Evolutionary conservation across 2,329 filamentous ascomycete species (phyloP).

Genomic region (Sclerotiophoma versabilis): DNA sequence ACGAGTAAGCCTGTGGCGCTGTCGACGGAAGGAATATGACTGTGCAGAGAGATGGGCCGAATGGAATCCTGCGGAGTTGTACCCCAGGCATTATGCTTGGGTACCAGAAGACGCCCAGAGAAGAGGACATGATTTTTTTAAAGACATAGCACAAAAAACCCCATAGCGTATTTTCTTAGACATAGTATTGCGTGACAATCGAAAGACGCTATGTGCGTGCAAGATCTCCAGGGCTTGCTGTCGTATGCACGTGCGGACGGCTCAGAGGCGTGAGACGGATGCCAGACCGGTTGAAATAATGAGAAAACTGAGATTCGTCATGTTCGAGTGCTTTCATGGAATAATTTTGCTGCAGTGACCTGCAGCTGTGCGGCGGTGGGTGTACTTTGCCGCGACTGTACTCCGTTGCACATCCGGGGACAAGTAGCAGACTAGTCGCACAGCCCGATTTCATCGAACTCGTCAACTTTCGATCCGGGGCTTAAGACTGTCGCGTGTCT

Average conservation of each 20-base stretch:
- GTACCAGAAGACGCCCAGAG: neutral
- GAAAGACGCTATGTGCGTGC: neutral
- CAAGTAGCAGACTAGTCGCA: neutral
- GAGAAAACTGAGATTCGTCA: neutral
- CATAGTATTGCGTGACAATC: neutral
- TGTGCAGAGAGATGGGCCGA: neutral
- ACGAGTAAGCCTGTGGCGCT: neutral
- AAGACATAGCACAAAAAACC: neutral
- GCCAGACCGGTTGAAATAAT: neutral
- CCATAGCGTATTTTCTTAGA: neutral
- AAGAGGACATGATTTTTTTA: neutral
- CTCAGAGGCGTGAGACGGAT: neutral
- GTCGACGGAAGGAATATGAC: neutral
- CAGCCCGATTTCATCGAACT: neutral
- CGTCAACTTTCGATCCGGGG: neutral
- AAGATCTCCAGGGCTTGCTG: neutral
- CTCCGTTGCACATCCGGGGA: neutral
- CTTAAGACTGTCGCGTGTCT: conserved; percentile 9
- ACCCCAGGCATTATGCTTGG: neutral
- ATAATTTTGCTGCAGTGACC: neutral
- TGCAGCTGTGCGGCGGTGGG: conserved; percentile 8
- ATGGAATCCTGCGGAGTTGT: neutral
- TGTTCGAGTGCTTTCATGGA: neutral
- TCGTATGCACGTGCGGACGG: neutral
- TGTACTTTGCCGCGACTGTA: conserved; percentile 1